Base-by-base conservation (phyloP, 257 asterid genomes). In the Cruciata laevipes region DNA sequence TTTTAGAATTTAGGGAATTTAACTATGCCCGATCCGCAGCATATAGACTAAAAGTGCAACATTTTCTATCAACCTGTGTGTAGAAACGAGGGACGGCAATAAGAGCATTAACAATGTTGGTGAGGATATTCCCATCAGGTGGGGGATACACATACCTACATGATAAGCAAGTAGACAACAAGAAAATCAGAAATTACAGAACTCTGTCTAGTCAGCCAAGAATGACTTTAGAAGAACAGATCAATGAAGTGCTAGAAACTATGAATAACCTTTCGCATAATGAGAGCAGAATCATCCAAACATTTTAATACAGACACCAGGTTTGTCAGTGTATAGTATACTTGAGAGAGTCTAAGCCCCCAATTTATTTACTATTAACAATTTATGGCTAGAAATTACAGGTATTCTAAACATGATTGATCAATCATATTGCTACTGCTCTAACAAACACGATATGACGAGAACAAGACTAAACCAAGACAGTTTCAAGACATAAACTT, bases 81-180 rank as follows among this genome's bases (percentile, higher is more conserved):
- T 93, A 93, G 80, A 93, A 93, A 65, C 86, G 92, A 31, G 99
- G 99, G 74, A 93, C 99, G 37, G 99, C 99, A 81, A 90, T 84
- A 71, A 93, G 97, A 65, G 99, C 95, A 82, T 93, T 93, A 60
- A 88, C 95, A 77, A 93, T 83, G 82, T 93, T 93, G 52, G 90
- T 90, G 71, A 93, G 83, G 76, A 93, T 88, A 76, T 90, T 84
- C 31, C 96, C 96, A 79, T 93, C 97, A 56, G 99, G 97, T 65
- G 96, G 95, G 21, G 95, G 99, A 72, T 90, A 93, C 32, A 83
- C 92, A 80, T 93, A 92, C 80, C 98, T 91, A 83, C 67, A 79
- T 21, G 71, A 74, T 47, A 80, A 75, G 66, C 63, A 73, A 70
- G 67, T 63, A 18, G 51, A 42, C 37, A 76, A 67, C 38, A 27